Evolutionary conservation across 352 stramenopile species (phyloP), one percentile per base, ranked within the genome.

Genomic region (Nothophytophthora sp.): DNA sequence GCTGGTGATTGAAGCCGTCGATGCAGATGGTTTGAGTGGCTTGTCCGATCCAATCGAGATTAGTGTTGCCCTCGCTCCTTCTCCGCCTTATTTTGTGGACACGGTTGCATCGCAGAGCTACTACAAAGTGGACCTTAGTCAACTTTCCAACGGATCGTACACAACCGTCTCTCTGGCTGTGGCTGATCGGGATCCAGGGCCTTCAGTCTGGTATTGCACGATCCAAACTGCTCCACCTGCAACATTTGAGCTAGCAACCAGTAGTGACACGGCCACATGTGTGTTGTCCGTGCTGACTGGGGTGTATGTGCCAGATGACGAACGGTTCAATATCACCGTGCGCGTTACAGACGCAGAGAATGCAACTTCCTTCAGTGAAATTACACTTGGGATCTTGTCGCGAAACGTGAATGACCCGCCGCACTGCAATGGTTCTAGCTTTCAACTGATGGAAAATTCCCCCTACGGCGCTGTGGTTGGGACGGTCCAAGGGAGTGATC

Each of bases 361-460:
- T 16, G 3, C 38, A 23, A 60, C 35, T 4, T 59, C 66, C 15
- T 88, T 62, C 45, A 81, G 27, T 19, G 65, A 82, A 15, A 45
- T 85, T 24, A 73, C 56, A 1, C 23, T 87, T 13, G 42, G 51
- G 6, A 60, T 86, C 20, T 23, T 72, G n/a, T 77, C 75, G 11
- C 67, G 68, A 33, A 67, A 76, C 6, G 34, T 74, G 24, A 86
- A 86, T 35, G 69, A 78, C 47, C 70, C 76, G 8, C 76, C 76
- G 0, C 51, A 62, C 29, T 84, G 76, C 27, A 53, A 30, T 1
- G 46, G 33, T 11, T 39, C 50, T 4, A 39, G 50, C 7, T 42
- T 72, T 3, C 54, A 77, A 49, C 13, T 84, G n/a, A 60, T 63
- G 20, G 76, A 86, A 30, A 87, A 87, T 44, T 63, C 68, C 6